Conservation (phyloP, 805 yeast genomes). For the Cyberlindnera bimundalis region DNA sequence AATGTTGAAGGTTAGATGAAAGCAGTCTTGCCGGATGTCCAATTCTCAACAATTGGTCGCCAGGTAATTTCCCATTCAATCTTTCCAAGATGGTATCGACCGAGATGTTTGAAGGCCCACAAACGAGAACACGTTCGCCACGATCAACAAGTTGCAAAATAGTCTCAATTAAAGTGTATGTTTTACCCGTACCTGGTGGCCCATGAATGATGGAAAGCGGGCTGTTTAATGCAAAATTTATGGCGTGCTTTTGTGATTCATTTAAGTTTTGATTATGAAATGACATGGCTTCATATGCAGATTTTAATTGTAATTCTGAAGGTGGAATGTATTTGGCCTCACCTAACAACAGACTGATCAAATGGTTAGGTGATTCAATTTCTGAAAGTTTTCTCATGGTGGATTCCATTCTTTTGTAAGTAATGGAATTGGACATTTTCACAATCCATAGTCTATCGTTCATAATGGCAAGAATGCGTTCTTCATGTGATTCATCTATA, state of each 20-base stretch:
- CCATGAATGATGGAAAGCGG: slow-evolving; percentile 65
- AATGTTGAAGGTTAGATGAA: slow-evolving; percentile 58
- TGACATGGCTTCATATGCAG: slow-evolving; percentile 17
- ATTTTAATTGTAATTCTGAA: background rate
- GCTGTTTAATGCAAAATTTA: slow-evolving; percentile 58
- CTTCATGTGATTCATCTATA: slow-evolving; percentile 53
- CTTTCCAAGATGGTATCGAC: slow-evolving; percentile 90
- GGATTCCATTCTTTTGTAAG: slow-evolving; percentile 75
- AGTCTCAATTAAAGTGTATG: slow-evolving; percentile 79
- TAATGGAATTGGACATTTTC: slow-evolving; percentile 56
- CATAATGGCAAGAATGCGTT: slow-evolving; percentile 41
- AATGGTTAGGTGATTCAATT: slow-evolving; percentile 9
- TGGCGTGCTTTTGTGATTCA: slow-evolving; percentile 68
- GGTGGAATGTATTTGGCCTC: slow-evolving; percentile 35
- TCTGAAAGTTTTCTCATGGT: slow-evolving; percentile 66
- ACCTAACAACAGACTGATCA: slow-evolving; percentile 6
- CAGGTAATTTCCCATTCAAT: slow-evolving; percentile 29
- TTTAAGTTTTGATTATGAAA: slow-evolving; percentile 43
- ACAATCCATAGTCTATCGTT: slow-evolving; percentile 58
- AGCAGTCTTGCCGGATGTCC: slow-evolving; percentile 93
- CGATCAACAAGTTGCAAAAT: slow-evolving; percentile 67
- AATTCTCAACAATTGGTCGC: slow-evolving; percentile 60
- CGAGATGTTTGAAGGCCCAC: slow-evolving; percentile 92
- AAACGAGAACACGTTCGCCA: slow-evolving; percentile 66
- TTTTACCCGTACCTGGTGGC: slow-evolving; percentile 81